Conservation (phyloP, 2,329 filamentous ascomycete species). For the Aspergillus fischeri region DNA sequence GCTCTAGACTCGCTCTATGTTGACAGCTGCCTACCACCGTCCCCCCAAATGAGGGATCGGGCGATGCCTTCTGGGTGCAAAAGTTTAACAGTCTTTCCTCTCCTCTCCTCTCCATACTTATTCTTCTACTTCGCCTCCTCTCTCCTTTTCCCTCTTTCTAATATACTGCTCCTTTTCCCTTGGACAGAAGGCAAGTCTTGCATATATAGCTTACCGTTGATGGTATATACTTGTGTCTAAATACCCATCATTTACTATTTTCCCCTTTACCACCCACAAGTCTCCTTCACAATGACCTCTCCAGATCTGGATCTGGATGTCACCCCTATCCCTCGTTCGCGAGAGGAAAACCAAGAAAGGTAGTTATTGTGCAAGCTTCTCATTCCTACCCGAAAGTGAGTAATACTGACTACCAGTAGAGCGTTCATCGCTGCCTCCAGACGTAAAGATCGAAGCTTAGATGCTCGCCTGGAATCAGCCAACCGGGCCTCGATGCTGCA, state of each 20-base stretch:
- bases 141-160: neutral
- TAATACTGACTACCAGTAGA: conserved; percentile 40
- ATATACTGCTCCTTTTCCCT: neutral
- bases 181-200: neutral
- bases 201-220: neutral
- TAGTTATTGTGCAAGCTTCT: conserved; percentile 14
- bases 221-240: neutral
- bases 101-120: neutral
- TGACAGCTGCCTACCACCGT: neutral
- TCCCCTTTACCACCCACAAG: neutral
- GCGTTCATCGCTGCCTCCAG: conserved; percentile 91
- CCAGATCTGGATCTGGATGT: conserved; percentile 29
- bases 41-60: neutral
- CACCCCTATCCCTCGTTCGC: conserved; percentile 32
- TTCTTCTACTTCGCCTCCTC: neutral
- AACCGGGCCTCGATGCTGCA: conserved; percentile 86
- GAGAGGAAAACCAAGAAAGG: conserved; percentile 46
- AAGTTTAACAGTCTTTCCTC: neutral
- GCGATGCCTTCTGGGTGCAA: neutral
- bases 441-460: conserved; percentile 77
- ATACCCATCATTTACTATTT: neutral
- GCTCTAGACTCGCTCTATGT: neutral
- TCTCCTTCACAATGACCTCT: conserved; percentile 17
- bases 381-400: neutral
- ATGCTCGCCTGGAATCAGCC: conserved; percentile 84